Conservation (phyloP, 2,329 filamentous ascomycete species). For the Xenoacremonium recifei region DNA sequence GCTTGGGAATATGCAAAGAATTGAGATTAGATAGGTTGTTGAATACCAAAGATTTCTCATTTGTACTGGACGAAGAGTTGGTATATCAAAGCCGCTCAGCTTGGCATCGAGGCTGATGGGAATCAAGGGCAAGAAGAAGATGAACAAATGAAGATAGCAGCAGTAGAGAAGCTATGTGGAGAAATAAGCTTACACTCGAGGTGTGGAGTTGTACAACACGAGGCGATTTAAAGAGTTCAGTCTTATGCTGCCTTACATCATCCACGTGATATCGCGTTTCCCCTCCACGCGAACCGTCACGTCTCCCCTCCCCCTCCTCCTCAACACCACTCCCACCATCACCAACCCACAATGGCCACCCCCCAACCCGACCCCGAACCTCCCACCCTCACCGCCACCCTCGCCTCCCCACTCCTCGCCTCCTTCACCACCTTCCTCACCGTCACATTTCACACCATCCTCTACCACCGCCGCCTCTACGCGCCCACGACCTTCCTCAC, state of each 20-base stretch:
- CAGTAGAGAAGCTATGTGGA: too few relatives aligned
- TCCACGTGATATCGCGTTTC: conserved; percentile 26
- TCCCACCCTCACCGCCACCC: conserved; percentile 30
- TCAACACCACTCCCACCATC: conserved; percentile 6
- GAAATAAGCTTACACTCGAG: too few relatives aligned
- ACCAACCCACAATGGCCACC: background rate
- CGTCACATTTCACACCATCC: conserved; percentile 79
- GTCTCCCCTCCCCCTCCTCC: background rate
- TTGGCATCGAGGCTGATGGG: too few relatives aligned
- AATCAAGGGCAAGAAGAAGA: too few relatives aligned
- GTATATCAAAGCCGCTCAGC: too few relatives aligned
- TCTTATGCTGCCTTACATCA: too few relatives aligned
- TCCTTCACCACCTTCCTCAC: conserved; percentile 79
- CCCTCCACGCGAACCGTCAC: conserved; percentile 21
- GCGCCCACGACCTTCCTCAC: conserved; percentile 75
- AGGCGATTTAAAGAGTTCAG: background rate
- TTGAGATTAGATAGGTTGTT: too few relatives aligned
- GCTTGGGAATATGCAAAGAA: too few relatives aligned
- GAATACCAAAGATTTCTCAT: too few relatives aligned
- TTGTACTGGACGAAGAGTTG: too few relatives aligned
- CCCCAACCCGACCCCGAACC: background rate
- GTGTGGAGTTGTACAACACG: too few relatives aligned
- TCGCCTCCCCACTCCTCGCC: conserved; percentile 52
- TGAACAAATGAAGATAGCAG: too few relatives aligned
- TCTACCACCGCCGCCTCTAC: conserved; percentile 81